Evolutionary conservation across 768 basidiomycete species (phyloP).

Genomic region (Suillus subluteus): DNA sequence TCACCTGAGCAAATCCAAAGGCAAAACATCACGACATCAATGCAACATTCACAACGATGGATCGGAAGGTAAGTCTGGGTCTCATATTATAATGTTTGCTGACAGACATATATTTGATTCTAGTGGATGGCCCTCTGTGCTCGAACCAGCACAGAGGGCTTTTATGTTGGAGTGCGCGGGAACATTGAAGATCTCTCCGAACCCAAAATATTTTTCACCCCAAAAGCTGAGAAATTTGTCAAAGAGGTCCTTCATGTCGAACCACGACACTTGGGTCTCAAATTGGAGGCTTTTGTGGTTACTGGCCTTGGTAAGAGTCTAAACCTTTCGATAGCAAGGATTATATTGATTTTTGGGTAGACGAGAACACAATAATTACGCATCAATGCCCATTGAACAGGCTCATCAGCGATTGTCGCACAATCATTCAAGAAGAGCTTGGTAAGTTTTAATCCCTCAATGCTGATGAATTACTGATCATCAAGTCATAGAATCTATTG

Average conservation of each 20-base stretch:
- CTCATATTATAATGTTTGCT: too few species aligned
- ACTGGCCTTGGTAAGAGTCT: slow-evolving; percentile 10
- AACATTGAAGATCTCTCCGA: slow-evolving; percentile 8
- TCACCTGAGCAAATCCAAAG: too few species aligned
- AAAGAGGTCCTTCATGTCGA: neutral
- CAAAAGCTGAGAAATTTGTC: slow-evolving; percentile 12
- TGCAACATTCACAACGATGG: too few species aligned
- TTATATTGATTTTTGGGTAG: neutral
- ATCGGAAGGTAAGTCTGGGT: too few species aligned
- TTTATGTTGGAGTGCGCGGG: slow-evolving; percentile 10
- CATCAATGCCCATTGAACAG: slow-evolving; percentile 8
- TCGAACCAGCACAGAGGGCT: slow-evolving; percentile 7
- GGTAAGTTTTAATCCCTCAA: neutral
- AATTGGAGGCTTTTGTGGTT: slow-evolving; percentile 8
- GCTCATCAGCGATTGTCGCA: slow-evolving; percentile 12
- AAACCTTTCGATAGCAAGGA: too few species aligned
- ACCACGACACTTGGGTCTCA: slow-evolving; percentile 1
- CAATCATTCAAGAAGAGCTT: slow-evolving; percentile 11
- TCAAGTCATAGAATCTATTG: neutral
- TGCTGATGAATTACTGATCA: too few species aligned
- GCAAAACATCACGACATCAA: too few species aligned
- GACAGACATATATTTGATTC: too few species aligned
- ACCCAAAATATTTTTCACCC: slow-evolving; percentile 12
- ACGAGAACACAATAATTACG: neutral
- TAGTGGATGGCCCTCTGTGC: neutral